Evolutionary conservation across 306 rosid species (phyloP), one percentile per base, ranked within the genome.

Genomic region (Coriaria nepalensis): DNA sequence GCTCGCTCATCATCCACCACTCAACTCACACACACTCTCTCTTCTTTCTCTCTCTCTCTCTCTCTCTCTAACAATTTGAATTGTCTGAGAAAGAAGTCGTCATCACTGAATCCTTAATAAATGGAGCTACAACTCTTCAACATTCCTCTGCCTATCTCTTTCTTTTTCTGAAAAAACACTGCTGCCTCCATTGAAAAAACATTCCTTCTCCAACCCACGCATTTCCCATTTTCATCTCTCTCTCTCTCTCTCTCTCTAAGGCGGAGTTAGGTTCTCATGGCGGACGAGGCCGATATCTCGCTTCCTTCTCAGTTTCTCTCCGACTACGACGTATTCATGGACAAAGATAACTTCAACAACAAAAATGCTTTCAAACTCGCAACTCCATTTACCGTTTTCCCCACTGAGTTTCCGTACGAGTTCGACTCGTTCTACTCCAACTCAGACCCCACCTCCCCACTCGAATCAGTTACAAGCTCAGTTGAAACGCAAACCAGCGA

Each of bases 341-440:
- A 34, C 7, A 20, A 15, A 4, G 59, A 39, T 0, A 20, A 9
- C 5, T 8, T 38, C 4, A 35, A 5, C 15, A 53, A 53, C 13
- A 7, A 7, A 0, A 4, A 1, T 13, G 35, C 37, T 5, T 43
- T 55, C 6, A 37, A 32, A 7, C 50, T 37, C 32, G 36, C 35
- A 2, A 5, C 12, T 35, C 12, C 29, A 1, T 3, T 20, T 20
- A 20, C 47, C 5, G 40, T 0, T 12, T 58, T 58, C 40, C 63
- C 63, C 2, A 37, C 38, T 5, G 63, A 58, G 55, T 58, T 58
- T 8, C 63, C 54, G 5, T 47, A 58, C 40, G 55, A 58, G 40
- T 58, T 40, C 10, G 63, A 58, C 34, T 45, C 62, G 9, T 20
- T 57, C 38, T 6, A 5, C 32, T 37, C 53, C 0, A 11, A 29